Base-by-base conservation (phyloP, 164 flowering plant species). In the grape (Vitis vinifera) region DNA sequence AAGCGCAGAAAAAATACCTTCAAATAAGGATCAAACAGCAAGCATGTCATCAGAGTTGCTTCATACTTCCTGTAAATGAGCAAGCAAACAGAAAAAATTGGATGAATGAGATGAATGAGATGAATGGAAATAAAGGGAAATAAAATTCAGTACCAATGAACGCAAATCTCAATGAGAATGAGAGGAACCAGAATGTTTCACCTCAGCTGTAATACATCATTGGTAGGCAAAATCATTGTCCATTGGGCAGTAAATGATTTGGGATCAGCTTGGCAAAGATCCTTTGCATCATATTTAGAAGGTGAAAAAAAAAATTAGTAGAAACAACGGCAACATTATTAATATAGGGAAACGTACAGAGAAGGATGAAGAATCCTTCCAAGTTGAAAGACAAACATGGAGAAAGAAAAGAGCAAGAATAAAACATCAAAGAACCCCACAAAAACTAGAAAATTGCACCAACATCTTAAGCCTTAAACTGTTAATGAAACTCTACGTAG, bases 251-350 rank as follows among this genome's bases (percentile, higher is more conserved):
- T 85, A 56, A 91, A 84, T 51, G 87, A 81, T 69, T 91, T 91
- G 8, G 90, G 86, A 79, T 93, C 98, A 78, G 91, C 93, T 83
- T 82, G 89, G 76, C 92, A 91, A 53, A 95, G 90, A 85, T 91
- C 96, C 98, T 95, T 63, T 74, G 69, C 77, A 69, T 30, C 65
- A 68, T 47, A 68, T 61, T 8, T 37, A 30, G 47, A 64, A 74
- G 37, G 23, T 30, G 71, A 71, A 62, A 51, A 16, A 23, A 14
- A 27, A 10, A 30, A 37, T 63, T 1, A 3, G 9, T 56, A 65
- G 37, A 71, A 65, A n/a, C 7, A 15, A 17, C 29, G n/a, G n/a
- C 10, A 55, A 16, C 8, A 62, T 60, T 9, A 72, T 37, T 37
- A 37, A 4, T 37, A 37, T 37, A 3, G 44, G 15, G 11, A 53